Percentiles rank a stretch among this genome's conserved stretches.
These are phyloP conservation scores for Cutaneotrichosporon daszewskae DNA, from an alignment of 1,284 basidiomycete genomes.

Conservation along the genomic window DNA sequence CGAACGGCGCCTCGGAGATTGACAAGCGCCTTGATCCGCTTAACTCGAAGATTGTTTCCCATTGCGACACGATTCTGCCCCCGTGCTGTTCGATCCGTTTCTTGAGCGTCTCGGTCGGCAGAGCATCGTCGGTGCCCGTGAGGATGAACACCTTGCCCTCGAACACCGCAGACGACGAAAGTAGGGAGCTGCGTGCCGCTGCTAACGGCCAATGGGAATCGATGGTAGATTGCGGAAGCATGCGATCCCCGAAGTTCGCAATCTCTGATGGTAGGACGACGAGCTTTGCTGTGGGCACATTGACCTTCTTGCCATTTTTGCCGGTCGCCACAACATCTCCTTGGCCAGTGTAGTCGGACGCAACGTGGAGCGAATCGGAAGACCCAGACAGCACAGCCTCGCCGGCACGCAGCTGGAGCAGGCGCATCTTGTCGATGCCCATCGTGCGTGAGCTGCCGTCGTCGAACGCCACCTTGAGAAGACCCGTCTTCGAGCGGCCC, in stretches of 20 bases:
- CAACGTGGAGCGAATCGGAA: background rate
- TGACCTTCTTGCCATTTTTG: background rate
- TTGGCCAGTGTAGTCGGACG: constrained; percentile 2
- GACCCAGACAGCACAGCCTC: constrained; percentile 8
- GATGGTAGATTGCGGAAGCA: background rate
- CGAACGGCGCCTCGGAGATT: constrained; percentile 46
- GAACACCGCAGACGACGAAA: constrained; percentile 1
- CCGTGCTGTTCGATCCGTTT: constrained; percentile 54
- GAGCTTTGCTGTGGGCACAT: background rate
- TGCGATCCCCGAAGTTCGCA: constrained; percentile 7
- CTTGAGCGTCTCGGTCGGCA: constrained; percentile 43
- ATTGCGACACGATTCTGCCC: constrained; percentile 60
- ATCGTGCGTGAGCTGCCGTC: constrained; percentile 1
- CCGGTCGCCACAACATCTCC: background rate
- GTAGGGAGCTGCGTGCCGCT: background rate
- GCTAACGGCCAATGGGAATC: background rate
- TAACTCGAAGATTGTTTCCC: constrained; percentile 63
- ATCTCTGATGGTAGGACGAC: constrained; percentile 5
- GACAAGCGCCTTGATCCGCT: constrained; percentile 9
- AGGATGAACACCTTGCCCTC: constrained; percentile 18
- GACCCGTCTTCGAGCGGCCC: constrained; percentile 3
- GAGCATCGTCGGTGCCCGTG: constrained; percentile 1
- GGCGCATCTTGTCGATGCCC: constrained; percentile 4
- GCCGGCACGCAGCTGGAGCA: constrained; percentile 9
- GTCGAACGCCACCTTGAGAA: constrained; percentile 12